A percentile compares a stretch with the other conserved stretches of the same genome.
phyloP scores from a whole-genome alignment of 306 rosid species.

The Cucumis hystrix region DNA sequence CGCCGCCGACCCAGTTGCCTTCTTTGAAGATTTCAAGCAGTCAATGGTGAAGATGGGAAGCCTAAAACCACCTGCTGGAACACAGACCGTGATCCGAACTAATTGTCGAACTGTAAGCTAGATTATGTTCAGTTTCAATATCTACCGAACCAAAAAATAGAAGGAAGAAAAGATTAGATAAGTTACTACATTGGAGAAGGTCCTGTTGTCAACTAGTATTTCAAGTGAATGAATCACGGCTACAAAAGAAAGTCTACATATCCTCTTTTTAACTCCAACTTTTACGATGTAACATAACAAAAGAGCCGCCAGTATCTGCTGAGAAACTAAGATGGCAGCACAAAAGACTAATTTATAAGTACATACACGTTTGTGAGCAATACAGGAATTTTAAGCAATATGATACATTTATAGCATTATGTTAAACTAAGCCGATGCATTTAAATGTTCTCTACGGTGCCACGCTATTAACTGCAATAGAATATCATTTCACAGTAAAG shows the following conservation, averaged over 20 bases:
- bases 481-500: not conserved
- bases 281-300: not conserved
- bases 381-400: not conserved
- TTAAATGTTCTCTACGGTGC: not conserved
- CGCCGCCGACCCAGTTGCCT: slow-evolving; percentile 25
- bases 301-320: not conserved
- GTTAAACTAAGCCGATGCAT: not conserved
- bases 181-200: not conserved
- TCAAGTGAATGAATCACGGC: not conserved
- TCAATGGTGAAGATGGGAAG: slow-evolving; percentile 72
- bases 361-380: not conserved
- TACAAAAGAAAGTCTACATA: not conserved
- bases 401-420: not conserved
- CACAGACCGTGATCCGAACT: slow-evolving; percentile 39
- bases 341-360: not conserved
- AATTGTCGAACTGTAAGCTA: slow-evolving; percentile 31
- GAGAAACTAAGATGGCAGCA: not conserved
- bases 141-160: not conserved
- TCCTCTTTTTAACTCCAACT: not conserved
- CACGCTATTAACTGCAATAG: not conserved
- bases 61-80: slow-evolving; percentile 23
- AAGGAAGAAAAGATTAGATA: not conserved
- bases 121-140: not conserved
- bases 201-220: not conserved
- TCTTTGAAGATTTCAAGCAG: slow-evolving; percentile 52